A percentile compares a stretch with the other conserved stretches of the same genome.
Conservation (phyloP, 2,329 filamentous ascomycete genomes). For the Colletotrichum chlorophyti region DNA sequence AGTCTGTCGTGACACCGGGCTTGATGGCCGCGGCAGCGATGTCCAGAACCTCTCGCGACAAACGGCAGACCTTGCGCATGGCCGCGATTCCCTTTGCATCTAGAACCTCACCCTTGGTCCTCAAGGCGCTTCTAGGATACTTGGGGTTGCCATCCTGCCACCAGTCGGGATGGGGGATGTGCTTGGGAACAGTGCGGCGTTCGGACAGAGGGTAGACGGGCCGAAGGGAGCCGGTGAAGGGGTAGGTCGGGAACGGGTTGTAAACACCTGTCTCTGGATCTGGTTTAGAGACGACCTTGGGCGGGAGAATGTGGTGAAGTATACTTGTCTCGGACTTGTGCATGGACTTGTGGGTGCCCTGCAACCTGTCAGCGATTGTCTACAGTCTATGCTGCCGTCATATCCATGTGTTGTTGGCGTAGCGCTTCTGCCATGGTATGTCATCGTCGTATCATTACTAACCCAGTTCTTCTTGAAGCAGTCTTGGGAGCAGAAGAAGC, state of each 20-base stretch:
- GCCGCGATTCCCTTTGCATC: constrained; percentile 81
- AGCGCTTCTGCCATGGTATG: background rate
- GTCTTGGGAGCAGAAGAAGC: constrained; percentile 97
- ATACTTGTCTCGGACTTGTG: constrained; percentile 83
- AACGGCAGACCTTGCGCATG: constrained; percentile 90
- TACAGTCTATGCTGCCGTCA: too few relatives aligned
- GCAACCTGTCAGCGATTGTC: too few relatives aligned
- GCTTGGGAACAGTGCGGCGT: constrained; percentile 75
- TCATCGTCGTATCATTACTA: constrained; percentile 42
- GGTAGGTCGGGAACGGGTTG: constrained; percentile 91
- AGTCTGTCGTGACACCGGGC: constrained; percentile 95
- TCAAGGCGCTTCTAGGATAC: constrained; percentile 65
- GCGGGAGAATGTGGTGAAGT: constrained; percentile 76
- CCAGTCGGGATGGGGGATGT: constrained; percentile 87
- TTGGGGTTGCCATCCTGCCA: constrained; percentile 80
- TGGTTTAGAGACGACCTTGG: constrained; percentile 88
- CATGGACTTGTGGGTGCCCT: constrained; percentile 82
- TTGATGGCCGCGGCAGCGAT: constrained; percentile 83
- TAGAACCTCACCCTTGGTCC: constrained; percentile 84
- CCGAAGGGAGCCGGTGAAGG: constrained; percentile 80
- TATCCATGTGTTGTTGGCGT: too few relatives aligned
- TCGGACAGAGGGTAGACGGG: constrained; percentile 87
- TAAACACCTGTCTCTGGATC: constrained; percentile 87
- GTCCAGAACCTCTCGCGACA: constrained; percentile 91
- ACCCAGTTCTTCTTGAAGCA: constrained; percentile 99